phyloP scores from a whole-genome alignment of 345 rosid species.

The Heritiera littoralis region DNA sequence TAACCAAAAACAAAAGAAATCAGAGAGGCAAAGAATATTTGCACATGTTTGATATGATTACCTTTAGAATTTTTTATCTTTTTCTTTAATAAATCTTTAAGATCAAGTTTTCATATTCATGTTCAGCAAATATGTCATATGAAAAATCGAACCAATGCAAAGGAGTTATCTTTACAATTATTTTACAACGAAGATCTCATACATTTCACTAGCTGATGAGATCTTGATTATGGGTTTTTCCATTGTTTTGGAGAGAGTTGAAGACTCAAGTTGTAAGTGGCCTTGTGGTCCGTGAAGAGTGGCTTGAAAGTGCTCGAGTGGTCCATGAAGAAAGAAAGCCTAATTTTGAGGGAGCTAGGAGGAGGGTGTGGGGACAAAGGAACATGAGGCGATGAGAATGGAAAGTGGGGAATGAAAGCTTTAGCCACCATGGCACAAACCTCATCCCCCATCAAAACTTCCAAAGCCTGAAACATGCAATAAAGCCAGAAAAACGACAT shows the following conservation, averaged over 20 bases:
- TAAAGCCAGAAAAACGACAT: constrained; percentile 4
- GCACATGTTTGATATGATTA: too few relatives aligned
- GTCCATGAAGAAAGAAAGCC: constrained; percentile 41
- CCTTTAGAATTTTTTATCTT: too few relatives aligned
- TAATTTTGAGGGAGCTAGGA: constrained; percentile 30
- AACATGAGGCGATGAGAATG: constrained; percentile 26
- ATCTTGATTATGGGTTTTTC: background rate
- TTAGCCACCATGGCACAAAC: constrained; percentile 18
- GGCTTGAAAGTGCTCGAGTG: constrained; percentile 39
- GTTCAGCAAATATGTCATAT: too few relatives aligned
- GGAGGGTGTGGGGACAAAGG: constrained; percentile 20
- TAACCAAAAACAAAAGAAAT: too few relatives aligned
- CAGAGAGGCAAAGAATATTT: too few relatives aligned
- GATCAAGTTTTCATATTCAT: too few relatives aligned
- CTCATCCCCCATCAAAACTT: constrained; percentile 5
- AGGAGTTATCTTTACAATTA: background rate
- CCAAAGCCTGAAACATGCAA: background rate
- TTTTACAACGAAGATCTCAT: background rate
- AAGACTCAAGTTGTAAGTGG: constrained; percentile 31
- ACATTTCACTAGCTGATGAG: background rate
- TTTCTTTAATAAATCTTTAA: too few relatives aligned
- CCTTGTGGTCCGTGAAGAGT: constrained; percentile 49
- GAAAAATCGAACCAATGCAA: too few relatives aligned
- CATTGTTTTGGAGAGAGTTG: background rate
- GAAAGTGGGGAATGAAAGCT: constrained; percentile 21